Evolutionary conservation across 2,329 filamentous ascomycete genomes (phyloP).

Genomic region (Penicillium fuscoglaucum): DNA sequence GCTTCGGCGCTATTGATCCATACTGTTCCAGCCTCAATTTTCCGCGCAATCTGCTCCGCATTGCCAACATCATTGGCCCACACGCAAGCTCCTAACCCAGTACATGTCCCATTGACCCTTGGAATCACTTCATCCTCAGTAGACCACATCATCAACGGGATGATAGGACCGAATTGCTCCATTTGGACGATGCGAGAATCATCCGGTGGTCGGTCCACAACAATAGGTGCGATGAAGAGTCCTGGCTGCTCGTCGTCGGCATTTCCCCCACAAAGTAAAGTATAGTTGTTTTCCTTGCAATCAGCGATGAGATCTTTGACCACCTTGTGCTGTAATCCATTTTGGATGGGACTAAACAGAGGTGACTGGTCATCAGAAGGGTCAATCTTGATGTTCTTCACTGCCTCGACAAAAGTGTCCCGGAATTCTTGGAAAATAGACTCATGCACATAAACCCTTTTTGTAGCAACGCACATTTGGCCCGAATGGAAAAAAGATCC

Average conservation of each 20-base stretch:
- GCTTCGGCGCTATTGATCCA: neutral
- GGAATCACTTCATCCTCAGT: neutral
- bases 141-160: neutral
- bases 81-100: neutral
- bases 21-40: neutral
- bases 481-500: neutral
- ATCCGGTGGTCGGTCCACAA: neutral
- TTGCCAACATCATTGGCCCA: neutral
- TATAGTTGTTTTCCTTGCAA: neutral
- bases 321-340: neutral
- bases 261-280: neutral
- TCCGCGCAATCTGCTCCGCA: neutral
- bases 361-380: neutral
- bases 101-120: neutral
- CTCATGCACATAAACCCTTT: neutral
- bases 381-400: neutral
- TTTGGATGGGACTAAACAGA: neutral
- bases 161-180: neutral
- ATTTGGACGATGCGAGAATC: neutral
- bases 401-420: neutral
- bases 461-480: neutral
- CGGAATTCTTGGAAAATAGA: neutral
- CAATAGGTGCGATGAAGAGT: neutral
- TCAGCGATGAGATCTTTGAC: neutral
- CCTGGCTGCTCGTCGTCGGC: neutral